Conservation (phyloP, 73 alveolate species). For the Paramecium sonneborni region DNA sequence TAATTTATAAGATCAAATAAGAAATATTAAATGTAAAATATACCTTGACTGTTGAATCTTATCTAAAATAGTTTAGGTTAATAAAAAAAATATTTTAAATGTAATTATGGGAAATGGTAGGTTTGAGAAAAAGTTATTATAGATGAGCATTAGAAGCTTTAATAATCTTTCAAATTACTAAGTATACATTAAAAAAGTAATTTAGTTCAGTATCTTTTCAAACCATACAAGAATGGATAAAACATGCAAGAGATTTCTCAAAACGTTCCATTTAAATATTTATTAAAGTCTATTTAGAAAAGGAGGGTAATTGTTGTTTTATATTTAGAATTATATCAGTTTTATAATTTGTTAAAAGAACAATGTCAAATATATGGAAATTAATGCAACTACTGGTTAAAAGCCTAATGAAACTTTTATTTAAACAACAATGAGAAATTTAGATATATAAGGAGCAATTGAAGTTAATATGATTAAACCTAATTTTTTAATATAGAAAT, state of each 20-base stretch:
- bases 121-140: conserved; percentile 65
- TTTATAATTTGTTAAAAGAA: too few relatives aligned
- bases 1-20: neutral
- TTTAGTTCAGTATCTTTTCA: conserved; percentile 44
- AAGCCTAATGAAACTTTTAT: too few relatives aligned
- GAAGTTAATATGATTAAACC: too few relatives aligned
- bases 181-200: conserved; percentile 5
- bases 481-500: too few relatives aligned
- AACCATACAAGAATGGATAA: conserved; percentile 66
- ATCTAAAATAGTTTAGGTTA: neutral
- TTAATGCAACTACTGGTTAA: too few relatives aligned
- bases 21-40: neutral
- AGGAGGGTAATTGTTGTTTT: too few relatives aligned
- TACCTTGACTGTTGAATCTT: conserved; percentile 38
- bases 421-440: too few relatives aligned
- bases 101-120: conserved; percentile 94
- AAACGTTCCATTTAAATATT: conserved; percentile 70
- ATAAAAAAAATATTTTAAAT: conserved; percentile 66
- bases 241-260: conserved; percentile 68
- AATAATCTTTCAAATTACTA: conserved; percentile 65
- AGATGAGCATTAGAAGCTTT: conserved; percentile 68
- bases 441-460: too few relatives aligned
- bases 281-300: too few relatives aligned
- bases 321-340: too few relatives aligned
- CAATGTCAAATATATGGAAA: too few relatives aligned